phyloP scores from a whole-genome alignment of 257 asterid genomes.

The Knoxia roxburghii region DNA sequence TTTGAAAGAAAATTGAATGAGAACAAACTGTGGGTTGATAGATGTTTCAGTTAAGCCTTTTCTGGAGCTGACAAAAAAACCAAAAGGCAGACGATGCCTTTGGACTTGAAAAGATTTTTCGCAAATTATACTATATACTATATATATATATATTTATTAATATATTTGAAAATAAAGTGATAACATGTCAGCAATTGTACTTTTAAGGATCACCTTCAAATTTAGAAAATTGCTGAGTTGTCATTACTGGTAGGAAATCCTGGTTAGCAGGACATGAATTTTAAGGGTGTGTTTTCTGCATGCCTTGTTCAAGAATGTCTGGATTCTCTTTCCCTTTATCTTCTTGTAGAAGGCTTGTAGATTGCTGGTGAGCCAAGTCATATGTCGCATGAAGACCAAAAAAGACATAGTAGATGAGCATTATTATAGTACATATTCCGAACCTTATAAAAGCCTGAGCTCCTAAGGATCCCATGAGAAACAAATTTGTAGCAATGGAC shows the following conservation, averaged over 20 bases:
- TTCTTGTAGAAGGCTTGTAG: slow-evolving; percentile 11
- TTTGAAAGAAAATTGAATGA: background rate
- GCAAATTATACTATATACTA: no score
- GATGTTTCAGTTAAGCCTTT: background rate
- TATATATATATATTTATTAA: no score
- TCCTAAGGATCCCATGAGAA: slow-evolving; percentile 33
- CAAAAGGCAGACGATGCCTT: background rate
- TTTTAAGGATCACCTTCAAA: no score
- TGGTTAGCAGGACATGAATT: no score
- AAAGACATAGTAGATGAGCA: slow-evolving; percentile 31
- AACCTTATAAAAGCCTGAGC: slow-evolving; percentile 29
- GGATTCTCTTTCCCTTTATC: slow-evolving; percentile 6
- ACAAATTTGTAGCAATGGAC: slow-evolving; percentile 31
- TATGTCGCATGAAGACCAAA: slow-evolving; percentile 34
- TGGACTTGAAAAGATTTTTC: background rate
- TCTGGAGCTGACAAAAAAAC: background rate
- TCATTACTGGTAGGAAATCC: no score
- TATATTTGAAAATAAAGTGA: no score
- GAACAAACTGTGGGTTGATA: background rate
- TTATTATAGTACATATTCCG: slow-evolving; percentile 24
- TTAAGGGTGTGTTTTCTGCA: slow-evolving; percentile 2
- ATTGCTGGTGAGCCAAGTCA: slow-evolving; percentile 26
- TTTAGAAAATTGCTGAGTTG: no score
- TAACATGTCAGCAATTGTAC: no score
- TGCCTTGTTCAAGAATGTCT: slow-evolving; percentile 14